Conservation (phyloP, 768 basidiomycete species). For the Gautieria morchelliformis region DNA sequence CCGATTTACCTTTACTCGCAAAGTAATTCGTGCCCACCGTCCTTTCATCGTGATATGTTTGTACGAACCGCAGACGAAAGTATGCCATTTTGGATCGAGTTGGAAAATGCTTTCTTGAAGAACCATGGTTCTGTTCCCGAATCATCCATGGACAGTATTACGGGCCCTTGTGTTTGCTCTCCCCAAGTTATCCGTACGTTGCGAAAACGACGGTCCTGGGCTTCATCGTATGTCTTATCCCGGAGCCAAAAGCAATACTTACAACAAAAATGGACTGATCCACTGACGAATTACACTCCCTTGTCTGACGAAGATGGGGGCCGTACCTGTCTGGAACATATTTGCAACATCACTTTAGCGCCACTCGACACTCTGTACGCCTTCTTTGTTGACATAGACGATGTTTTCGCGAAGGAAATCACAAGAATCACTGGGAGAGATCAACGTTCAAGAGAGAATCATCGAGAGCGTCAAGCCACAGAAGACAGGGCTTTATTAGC, state of each 20-base stretch:
- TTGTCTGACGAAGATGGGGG: constrained; percentile 37
- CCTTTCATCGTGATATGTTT: constrained; percentile 44
- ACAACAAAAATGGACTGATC: constrained; percentile 35
- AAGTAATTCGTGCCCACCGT: constrained; percentile 25
- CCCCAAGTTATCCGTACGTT: constrained; percentile 36
- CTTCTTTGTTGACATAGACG: constrained; percentile 34
- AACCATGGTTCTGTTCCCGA: constrained; percentile 17
- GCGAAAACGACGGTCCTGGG: constrained; percentile 55
- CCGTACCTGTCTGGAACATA: constrained; percentile 30
- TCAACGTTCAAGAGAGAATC: constrained; percentile 17
- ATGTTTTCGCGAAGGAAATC: constrained; percentile 25
- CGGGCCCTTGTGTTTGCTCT: constrained; percentile 19
- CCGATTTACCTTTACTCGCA: constrained; percentile 58
- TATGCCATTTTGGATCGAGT: constrained; percentile 45
- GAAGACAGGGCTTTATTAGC: constrained; percentile 45
- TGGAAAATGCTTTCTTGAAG: constrained; percentile 39
- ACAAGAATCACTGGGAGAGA: constrained; percentile 16
- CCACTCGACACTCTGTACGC: constrained; percentile 38
- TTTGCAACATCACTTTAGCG: constrained; percentile 47
- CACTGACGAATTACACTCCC: constrained; percentile 31
- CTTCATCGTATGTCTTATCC: constrained; percentile 47
- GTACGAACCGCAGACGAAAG: constrained; percentile 32
- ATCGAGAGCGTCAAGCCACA: constrained; percentile 23
- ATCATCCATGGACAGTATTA: constrained; percentile 12
- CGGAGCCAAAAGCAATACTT: constrained; percentile 64